phyloP scores from a whole-genome alignment of 2,329 filamentous ascomycete genomes.

The Coniella lustricola region DNA sequence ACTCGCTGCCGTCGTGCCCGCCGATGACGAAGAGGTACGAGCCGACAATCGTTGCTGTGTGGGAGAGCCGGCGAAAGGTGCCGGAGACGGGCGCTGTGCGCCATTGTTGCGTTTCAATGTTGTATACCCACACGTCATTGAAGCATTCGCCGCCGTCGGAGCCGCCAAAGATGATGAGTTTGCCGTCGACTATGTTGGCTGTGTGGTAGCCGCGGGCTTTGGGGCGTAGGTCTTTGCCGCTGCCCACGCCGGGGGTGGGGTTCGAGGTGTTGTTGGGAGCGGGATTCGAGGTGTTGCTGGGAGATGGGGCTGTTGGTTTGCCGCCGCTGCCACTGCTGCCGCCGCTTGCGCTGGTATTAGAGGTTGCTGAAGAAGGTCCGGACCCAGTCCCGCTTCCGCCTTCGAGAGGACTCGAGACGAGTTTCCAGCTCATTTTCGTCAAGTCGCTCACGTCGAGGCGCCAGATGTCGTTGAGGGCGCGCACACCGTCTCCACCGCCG shows the following conservation, averaged over 20 bases:
- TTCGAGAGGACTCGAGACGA: constrained; percentile 43
- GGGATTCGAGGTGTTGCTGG: constrained; percentile 18
- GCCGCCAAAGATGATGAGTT: constrained; percentile 65
- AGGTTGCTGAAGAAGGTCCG: no score
- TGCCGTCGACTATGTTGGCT: constrained; percentile 65
- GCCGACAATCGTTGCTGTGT: constrained; percentile 63
- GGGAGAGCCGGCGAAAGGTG: constrained; percentile 58
- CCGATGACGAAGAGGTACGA: constrained; percentile 65
- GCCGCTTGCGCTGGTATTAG: no score
- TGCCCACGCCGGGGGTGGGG: constrained; percentile 1
- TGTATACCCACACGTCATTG: constrained; percentile 67
- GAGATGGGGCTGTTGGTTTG: constrained; percentile 20
- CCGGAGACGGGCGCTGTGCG: constrained; percentile 50
- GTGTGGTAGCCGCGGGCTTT: constrained; percentile 65
- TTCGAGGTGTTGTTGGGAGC: neutral
- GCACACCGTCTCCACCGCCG: constrained; percentile 63
- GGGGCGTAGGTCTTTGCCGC: constrained; percentile 37
- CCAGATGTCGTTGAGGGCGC: constrained; percentile 66
- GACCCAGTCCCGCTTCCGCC: neutral
- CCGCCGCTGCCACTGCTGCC: no score
- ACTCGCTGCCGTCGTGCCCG: constrained; percentile 63
- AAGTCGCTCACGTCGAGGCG: constrained; percentile 61
- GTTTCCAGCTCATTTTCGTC: constrained; percentile 61
- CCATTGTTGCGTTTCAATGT: constrained; percentile 57
- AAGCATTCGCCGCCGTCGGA: constrained; percentile 67